Evolutionary conservation across 306 rosid genomes (phyloP).

Genomic region (Lathyrus sativus): DNA sequence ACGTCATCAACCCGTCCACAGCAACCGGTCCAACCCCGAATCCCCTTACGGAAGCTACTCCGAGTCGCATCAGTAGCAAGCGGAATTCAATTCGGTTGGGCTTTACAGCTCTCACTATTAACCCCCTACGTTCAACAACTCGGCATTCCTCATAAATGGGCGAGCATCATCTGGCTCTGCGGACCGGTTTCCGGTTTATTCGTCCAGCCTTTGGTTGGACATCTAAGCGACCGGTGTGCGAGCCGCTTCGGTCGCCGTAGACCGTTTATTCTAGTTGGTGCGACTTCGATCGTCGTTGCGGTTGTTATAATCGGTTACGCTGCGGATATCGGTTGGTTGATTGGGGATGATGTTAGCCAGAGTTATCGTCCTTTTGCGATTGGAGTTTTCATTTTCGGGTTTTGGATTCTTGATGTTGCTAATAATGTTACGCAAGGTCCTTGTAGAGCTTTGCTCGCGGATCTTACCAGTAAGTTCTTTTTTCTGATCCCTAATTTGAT

Average conservation of each 20-base stretch:
- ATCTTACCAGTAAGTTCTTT: constrained; percentile 71
- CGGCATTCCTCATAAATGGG: constrained; percentile 93
- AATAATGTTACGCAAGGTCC: constrained; percentile 88
- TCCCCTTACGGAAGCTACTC: constrained; percentile 56
- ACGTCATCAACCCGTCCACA: constrained; percentile 38
- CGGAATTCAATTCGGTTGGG: constrained; percentile 98
- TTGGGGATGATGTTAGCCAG: constrained; percentile 65
- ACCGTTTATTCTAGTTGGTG: constrained; percentile 78
- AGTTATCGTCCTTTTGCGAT: constrained; percentile 63
- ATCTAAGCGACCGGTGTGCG: constrained; percentile 62
- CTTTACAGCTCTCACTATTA: constrained; percentile 82
- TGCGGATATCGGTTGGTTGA: constrained; percentile 79
- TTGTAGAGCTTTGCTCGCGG: constrained; percentile 84
- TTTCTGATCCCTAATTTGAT: constrained; percentile 29
- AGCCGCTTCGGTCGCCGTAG: constrained; percentile 89
- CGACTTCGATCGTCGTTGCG: constrained; percentile 53
- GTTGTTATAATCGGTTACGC: constrained; percentile 72
- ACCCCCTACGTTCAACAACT: constrained; percentile 94
- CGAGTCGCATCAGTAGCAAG: constrained; percentile 84
- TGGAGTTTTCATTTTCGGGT: constrained; percentile 63
- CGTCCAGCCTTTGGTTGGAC: constrained; percentile 89
- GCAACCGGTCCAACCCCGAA: constrained; percentile 34
- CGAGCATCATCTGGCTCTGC: constrained; percentile 91
- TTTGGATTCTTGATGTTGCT: constrained; percentile 86
- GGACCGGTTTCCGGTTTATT: constrained; percentile 85